Conservation (phyloP, 2,329 filamentous ascomycete genomes). For the Trichophaea hybrida region DNA sequence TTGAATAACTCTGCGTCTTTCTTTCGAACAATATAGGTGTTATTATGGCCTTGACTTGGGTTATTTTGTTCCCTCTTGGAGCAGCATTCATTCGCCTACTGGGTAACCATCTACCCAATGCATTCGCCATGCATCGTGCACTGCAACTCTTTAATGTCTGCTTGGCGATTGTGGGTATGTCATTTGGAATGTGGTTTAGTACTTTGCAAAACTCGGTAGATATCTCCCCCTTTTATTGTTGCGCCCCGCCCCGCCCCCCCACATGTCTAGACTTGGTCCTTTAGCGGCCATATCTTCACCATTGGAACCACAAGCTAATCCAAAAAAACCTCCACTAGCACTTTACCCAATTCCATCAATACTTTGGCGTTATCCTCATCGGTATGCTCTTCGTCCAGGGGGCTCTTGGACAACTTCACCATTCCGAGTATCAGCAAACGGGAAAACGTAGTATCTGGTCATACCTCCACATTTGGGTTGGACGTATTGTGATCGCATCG, state of each 20-base stretch:
- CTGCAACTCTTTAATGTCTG: constrained; percentile 43
- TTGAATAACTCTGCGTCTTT: not conserved
- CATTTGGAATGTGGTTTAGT: constrained; percentile 40
- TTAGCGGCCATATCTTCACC: not conserved
- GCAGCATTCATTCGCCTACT: constrained; percentile 46
- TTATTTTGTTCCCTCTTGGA: constrained; percentile 46
- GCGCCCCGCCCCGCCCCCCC: not conserved
- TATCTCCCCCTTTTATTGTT: constrained; percentile 15
- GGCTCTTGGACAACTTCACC: constrained; percentile 44
- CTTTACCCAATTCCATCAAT: constrained; percentile 40
- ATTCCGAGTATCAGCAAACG: constrained; percentile 39
- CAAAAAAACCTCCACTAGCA: constrained; percentile 32
- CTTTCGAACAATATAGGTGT: constrained; percentile 33
- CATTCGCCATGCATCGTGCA: constrained; percentile 38
- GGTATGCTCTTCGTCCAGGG: constrained; percentile 45
- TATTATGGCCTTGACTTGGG: constrained; percentile 47
- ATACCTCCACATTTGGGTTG: constrained; percentile 48
- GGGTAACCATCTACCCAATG: constrained; percentile 33
- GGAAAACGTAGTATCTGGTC: constrained; percentile 39
- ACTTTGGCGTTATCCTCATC: constrained; percentile 43
- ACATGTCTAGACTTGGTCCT: not conserved
- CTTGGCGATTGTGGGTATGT: constrained; percentile 47
- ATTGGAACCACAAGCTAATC: not conserved
- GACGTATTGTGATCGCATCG: constrained; percentile 43
- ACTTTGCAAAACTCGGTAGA: constrained; percentile 35